Percentiles rank a stretch among this genome's conserved stretches.
phyloP scores from a whole-genome alignment of 345 rosid species.

The Populus pruinosa region DNA sequence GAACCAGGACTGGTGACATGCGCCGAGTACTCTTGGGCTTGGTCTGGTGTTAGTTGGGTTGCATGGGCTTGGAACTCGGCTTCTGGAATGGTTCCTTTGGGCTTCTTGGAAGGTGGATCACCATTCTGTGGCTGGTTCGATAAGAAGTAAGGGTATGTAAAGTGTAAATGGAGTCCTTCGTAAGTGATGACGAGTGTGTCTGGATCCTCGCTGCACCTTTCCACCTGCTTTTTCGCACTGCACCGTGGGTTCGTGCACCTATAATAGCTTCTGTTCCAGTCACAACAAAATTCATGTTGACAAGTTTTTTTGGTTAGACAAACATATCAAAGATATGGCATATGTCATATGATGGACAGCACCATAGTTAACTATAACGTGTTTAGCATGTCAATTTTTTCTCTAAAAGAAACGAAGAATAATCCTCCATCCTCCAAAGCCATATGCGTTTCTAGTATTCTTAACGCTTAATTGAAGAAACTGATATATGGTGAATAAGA shows the following conservation, averaged over 20 bases:
- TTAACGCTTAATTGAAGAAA: too few relatives aligned
- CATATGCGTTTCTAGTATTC: too few relatives aligned
- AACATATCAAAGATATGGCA: too few relatives aligned
- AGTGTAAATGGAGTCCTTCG: slow-evolving; percentile 84
- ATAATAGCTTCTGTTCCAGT: slow-evolving; percentile 68
- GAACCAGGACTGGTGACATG: neutral
- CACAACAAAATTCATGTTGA: neutral
- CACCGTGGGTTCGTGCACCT: slow-evolving; percentile 82
- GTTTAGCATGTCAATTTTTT: too few relatives aligned
- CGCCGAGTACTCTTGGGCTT: slow-evolving; percentile 1
- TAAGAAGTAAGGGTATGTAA: slow-evolving; percentile 45
- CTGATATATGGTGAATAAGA: too few relatives aligned
- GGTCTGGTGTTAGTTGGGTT: slow-evolving; percentile 10
- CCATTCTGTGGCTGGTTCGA: slow-evolving; percentile 18
- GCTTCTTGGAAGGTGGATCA: slow-evolving; percentile 41
- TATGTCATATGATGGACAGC: too few relatives aligned
- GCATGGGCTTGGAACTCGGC: neutral
- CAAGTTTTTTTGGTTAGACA: too few relatives aligned
- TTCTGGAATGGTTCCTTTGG: slow-evolving; percentile 23
- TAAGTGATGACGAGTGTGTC: slow-evolving; percentile 70
- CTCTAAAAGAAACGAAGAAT: too few relatives aligned
- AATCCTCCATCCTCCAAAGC: too few relatives aligned
- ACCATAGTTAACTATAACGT: too few relatives aligned
- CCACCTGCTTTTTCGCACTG: slow-evolving; percentile 84
- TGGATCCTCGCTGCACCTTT: slow-evolving; percentile 59